phyloP scores from a whole-genome alignment of 1,284 basidiomycete species.

The Moniliophthora roreri region DNA sequence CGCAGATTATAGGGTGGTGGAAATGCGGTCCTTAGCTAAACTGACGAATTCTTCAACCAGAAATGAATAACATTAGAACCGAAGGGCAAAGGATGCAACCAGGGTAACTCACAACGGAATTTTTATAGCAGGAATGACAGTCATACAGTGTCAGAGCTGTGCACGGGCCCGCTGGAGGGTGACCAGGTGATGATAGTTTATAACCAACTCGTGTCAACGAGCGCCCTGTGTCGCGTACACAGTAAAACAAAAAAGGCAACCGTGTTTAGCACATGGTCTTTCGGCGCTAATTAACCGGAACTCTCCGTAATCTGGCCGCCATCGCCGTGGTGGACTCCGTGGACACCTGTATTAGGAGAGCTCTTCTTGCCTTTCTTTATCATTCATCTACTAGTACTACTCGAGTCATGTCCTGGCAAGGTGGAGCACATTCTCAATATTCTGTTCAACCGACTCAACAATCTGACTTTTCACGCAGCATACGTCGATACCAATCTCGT shows the following conservation, averaged over 20 bases:
- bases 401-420: slow-evolving; percentile 52
- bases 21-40: not conserved
- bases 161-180: not conserved
- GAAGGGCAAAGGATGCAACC: not conserved
- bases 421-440: slow-evolving; percentile 24
- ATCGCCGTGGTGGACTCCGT: no score
- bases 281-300: no score
- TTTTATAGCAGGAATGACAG: not conserved
- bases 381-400: not conserved
- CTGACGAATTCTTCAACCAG: not conserved
- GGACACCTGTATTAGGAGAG: not conserved
- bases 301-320: slow-evolving; percentile 12
- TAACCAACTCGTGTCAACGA: slow-evolving; percentile 13
- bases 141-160: not conserved
- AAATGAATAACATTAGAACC: not conserved
- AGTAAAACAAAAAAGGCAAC: not conserved
- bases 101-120: not conserved
- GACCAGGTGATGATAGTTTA: not conserved
- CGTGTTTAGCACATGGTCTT: not conserved
- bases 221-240: no score
- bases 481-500: slow-evolving; percentile 90
- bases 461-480: slow-evolving; percentile 39
- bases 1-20: not conserved
- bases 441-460: not conserved
- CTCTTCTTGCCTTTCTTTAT: not conserved